Evolutionary conservation across 495 filamentous ascomycete species (phyloP).

Genomic region (Aspergillus bertholletiae): DNA sequence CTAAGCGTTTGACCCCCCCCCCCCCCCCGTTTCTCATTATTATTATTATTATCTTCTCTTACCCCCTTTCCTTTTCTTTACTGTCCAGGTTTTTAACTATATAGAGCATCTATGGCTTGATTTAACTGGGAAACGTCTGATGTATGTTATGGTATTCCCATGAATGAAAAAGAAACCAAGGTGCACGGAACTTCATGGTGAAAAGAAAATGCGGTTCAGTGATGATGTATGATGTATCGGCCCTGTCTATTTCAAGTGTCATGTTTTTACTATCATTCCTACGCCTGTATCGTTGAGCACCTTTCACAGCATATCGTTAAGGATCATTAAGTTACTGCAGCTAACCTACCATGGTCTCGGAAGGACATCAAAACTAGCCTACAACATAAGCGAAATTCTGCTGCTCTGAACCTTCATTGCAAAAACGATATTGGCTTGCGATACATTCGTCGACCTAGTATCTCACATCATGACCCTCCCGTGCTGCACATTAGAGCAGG

Average conservation of each 20-base stretch:
- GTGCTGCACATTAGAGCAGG: neutral
- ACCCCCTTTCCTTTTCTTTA: constrained; percentile 2
- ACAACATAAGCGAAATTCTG: neutral
- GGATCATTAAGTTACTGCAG: neutral
- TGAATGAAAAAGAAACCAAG: constrained; percentile 5
- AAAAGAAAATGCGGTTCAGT: neutral
- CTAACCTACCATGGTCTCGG: neutral
- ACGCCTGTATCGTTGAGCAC: neutral
- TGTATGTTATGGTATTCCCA: constrained; percentile 17
- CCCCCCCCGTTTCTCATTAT: too few relatives aligned
- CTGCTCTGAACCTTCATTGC: neutral
- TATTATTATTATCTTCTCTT: too few relatives aligned
- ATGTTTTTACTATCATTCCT: neutral
- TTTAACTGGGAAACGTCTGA: constrained; percentile 11
- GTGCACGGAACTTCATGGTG: constrained; percentile 4
- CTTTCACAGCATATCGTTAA: neutral
- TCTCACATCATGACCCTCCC: neutral
- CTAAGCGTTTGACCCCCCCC: constrained; percentile 8
- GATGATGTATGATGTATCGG: too few relatives aligned
- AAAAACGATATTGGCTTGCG: neutral
- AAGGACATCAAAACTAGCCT: neutral
- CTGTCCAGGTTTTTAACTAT: constrained; percentile 16
- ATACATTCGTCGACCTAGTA: neutral
- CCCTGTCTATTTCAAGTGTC: neutral
- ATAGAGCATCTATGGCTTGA: constrained; percentile 24